A percentile compares a stretch with the other conserved stretches of the same genome.
Evolutionary conservation across 1,284 basidiomycete genomes (phyloP).

Genomic region (Wallemia ichthyophaga): DNA sequence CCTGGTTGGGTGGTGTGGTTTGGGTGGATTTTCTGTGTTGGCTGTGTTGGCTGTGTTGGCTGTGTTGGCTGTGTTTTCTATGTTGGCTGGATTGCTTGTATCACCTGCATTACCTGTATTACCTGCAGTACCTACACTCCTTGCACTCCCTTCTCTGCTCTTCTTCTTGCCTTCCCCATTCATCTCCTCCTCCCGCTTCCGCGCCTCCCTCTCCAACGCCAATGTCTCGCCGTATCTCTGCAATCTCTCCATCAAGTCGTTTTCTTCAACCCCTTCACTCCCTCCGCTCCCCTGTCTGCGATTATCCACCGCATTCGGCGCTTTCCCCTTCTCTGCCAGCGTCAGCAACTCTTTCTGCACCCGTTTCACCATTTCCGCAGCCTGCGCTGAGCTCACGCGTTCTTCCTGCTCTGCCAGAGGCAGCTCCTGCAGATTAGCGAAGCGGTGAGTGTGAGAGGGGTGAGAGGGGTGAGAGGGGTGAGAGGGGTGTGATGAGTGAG

Average conservation of each 20-base stretch:
- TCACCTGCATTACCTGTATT: too few relatives aligned
- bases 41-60: too few relatives aligned
- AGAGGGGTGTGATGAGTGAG: too few relatives aligned
- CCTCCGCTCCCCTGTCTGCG: background rate
- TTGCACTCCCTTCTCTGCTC: too few relatives aligned
- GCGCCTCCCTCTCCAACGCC: background rate
- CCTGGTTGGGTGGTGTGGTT: too few relatives aligned
- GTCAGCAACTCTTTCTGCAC: background rate
- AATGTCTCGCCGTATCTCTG: background rate
- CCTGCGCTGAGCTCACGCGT: background rate
- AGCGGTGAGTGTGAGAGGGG: background rate
- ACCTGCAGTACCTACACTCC: too few relatives aligned
- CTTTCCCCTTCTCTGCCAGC: background rate
- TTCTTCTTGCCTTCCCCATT: too few relatives aligned
- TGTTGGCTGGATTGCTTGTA: too few relatives aligned
- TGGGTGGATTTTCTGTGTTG: too few relatives aligned
- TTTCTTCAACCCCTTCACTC: background rate
- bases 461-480: too few relatives aligned
- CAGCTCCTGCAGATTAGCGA: background rate
- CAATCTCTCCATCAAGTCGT: background rate
- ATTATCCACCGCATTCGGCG: background rate
- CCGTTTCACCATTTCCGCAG: background rate
- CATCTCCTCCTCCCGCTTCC: background rate
- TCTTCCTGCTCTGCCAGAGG: background rate
- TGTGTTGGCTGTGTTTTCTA: too few relatives aligned